These are phyloP conservation scores for Botrytis pseudocinerea DNA, from an alignment of 2,329 filamentous ascomycete genomes.

Conservation along the genomic window DNA sequence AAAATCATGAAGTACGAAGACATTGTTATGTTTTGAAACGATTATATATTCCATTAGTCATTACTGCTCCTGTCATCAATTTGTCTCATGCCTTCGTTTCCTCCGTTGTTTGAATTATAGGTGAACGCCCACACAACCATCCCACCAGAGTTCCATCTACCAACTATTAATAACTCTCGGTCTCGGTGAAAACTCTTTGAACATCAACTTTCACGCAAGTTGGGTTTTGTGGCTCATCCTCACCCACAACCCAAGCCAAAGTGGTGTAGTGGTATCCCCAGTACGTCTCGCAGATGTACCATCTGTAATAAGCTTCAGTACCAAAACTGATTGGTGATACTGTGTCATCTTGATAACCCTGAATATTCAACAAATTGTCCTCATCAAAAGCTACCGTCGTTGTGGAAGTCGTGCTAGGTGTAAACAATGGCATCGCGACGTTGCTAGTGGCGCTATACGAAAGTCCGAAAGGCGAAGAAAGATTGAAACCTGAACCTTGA, in stretches of 20 bases:
- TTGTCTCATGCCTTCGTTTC: background rate
- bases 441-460: slow-evolving; percentile 44
- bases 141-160: background rate
- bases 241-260: slow-evolving; percentile 47
- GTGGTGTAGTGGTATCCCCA: slow-evolving; percentile 47
- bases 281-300: slow-evolving; percentile 48
- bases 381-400: slow-evolving; percentile 46
- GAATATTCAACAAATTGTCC: slow-evolving; percentile 44
- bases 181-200: slow-evolving; percentile 34
- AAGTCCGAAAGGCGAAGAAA: slow-evolving; percentile 43
- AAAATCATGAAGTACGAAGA: background rate
- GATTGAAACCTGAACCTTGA: slow-evolving; percentile 34
- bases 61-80: background rate
- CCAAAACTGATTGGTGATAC: slow-evolving; percentile 39
- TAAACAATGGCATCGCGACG: slow-evolving; percentile 46
- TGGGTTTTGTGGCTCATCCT: slow-evolving; percentile 46
- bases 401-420: slow-evolving; percentile 31
- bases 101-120: background rate
- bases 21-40: background rate
- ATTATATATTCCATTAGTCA: background rate
- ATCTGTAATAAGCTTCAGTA: slow-evolving; percentile 40
- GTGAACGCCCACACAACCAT: background rate
- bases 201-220: slow-evolving; percentile 48
- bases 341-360: slow-evolving; percentile 45
- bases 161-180: background rate